Evolutionary conservation across 1,139 yeast species (phyloP), one percentile per base, ranked within the genome.

Genomic region (Pichia sp.): DNA sequence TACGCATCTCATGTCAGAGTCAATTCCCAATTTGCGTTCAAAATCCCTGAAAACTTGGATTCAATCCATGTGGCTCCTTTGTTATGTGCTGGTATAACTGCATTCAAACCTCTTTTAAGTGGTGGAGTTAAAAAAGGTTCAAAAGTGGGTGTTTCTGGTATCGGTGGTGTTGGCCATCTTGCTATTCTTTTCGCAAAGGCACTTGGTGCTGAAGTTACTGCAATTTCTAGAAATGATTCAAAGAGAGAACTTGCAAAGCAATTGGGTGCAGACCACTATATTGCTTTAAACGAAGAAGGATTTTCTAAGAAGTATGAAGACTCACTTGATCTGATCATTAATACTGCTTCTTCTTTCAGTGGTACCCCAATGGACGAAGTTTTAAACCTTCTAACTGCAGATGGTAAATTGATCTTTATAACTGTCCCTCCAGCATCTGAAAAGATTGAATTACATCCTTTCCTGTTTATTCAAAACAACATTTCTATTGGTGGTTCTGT

Each of bases 21-120:
- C 26, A 62, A 69, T 50, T 71, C 72, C 46, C 58, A 64, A 36
- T 73, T 71, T 52, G 74, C 66, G 6, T 71, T 76, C 57, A 66
- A 68, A 23, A 70, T 78, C 45, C 84, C 84, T 14, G 79, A 75
- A 5, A 58, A 45, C 19, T 54, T 77, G 45, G 62, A 63, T 18
- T 54, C 69, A 11, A 62, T 60, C 35, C 51, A 60, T 35, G 83
- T 77, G 36, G 82, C 81, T 26, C 83, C 84, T 15, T 64, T 78
- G 52, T 61, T 78, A 64, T 78, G 84, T 62, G 84, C 77, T 42
- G 84, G 84, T 44, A 65, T 76, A 48, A 79, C 84, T 21, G 77
- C 70, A 3, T 77, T 63, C 55, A 65, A 74, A 19, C 84, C 84
- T 28, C 55, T 77, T 47, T 58, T 49, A 42, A 67, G 67, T 28